phyloP scores from a whole-genome alignment of 768 basidiomycete genomes.

The Pulveroboletus frians region DNA sequence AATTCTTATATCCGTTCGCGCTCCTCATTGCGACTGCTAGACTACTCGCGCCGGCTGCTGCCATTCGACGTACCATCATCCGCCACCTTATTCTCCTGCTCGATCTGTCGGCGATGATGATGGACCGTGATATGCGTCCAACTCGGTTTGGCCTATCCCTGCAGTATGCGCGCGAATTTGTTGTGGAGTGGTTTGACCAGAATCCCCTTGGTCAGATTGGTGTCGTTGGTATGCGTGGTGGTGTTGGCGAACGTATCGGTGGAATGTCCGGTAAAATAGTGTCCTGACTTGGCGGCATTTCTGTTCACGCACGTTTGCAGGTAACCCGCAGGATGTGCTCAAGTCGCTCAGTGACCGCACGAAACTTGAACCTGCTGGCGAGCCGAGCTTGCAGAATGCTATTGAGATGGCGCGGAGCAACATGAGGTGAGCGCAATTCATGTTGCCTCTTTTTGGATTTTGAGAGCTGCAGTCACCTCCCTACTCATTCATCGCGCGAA shows the following conservation, averaged over 20 bases:
- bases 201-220: conserved; percentile 98
- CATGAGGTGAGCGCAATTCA: conserved; percentile 63
- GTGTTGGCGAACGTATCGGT: conserved; percentile 83
- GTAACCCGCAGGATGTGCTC: conserved; percentile 96
- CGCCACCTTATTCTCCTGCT: conserved; percentile 91
- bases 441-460: neutral
- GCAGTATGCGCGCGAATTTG: conserved; percentile 87
- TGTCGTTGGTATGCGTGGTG: conserved; percentile 86
- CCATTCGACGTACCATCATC: conserved; percentile 92
- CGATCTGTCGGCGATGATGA: conserved; percentile 88
- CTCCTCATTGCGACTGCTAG: conserved; percentile 35
- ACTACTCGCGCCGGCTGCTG: conserved; percentile 73
- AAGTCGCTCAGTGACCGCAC: conserved; percentile 79
- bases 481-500: conserved; percentile 94
- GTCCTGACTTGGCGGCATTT: neutral
- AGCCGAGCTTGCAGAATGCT: conserved; percentile 94
- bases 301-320: conserved; percentile 35
- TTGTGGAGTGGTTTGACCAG: conserved; percentile 98
- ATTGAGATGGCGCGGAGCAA: conserved; percentile 94
- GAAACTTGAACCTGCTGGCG: conserved; percentile 84
- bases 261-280: conserved; percentile 79
- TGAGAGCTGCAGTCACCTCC: conserved; percentile 70
- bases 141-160: conserved; percentile 88
- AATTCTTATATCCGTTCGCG: neutral
- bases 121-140: conserved; percentile 93